Base-by-base conservation (phyloP, 495 filamentous ascomycete genomes). In the Podospora pseudopauciseta region DNA sequence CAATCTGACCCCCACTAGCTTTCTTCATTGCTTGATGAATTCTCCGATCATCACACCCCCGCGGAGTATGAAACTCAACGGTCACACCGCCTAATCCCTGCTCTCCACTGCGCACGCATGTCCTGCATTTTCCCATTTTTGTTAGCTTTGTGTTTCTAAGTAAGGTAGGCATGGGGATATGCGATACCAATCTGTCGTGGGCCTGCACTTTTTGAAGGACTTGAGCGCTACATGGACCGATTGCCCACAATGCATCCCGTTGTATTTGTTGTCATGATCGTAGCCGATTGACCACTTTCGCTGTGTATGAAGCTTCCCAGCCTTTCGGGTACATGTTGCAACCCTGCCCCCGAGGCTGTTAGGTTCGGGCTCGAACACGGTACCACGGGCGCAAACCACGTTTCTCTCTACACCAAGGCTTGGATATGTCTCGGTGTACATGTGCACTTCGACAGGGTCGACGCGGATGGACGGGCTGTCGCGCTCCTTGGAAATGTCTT, bases 61-160 rank as follows among this genome's bases (percentile, higher is more conserved):
- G 20, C 61, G 67, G 67, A 32, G 67, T 68, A 30, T 68, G 67
- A 27, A 68, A 65, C 67, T 68, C 61, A 27, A 68, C 16, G 60
- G 67, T 68, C 6, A 68, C 67, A 9, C 53, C 30, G 23, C 61
- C 67, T 1, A n/a, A 19, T 1, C 61, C 30, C 61, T 39, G 30
- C 34, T 39, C 16, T 5, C 61, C 61, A n/a, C 18, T 49, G 5
- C 3, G 7, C 28, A 68, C 67, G 49, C 67, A 68, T 4, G 67
- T 68, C 67, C 30, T 58, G 19, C 6, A 23, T 23, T 23, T 23
- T 23, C 20, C 20, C 20, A 61, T n/a, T 11, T 19, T 3, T 9
- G 30, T 61, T 27, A 61, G 18, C 59, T 23, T n/a, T 2, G 19
- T 30, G 4, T 34, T 61, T 5, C n/a, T n/a, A 44, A n/a, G 16